Conservation (phyloP, 108 stramenopile species). For the Fistulifera solaris region DNA sequence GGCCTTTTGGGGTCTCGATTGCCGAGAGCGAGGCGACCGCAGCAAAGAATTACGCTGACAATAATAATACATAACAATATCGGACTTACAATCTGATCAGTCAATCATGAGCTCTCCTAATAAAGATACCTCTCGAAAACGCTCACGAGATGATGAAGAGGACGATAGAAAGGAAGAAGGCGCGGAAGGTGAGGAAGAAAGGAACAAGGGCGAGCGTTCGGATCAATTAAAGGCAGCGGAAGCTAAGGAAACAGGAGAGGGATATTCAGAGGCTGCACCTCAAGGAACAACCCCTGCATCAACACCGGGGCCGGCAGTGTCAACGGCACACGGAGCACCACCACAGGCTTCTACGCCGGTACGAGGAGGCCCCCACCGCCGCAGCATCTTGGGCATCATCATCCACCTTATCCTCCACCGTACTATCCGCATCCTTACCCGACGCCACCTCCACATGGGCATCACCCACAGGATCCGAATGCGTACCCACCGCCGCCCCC, state of each 20-base stretch:
- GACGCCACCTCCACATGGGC: slow-evolving; percentile 12
- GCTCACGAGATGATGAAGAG: slow-evolving; percentile 2
- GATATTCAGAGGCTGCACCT: neutral
- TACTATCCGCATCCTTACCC: slow-evolving; percentile 9
- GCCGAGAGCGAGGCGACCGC: too few species aligned
- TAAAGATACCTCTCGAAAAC: neutral
- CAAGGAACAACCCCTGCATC: neutral
- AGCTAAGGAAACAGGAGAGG: neutral
- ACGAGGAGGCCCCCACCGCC: slow-evolving; percentile 7
- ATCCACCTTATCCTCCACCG: slow-evolving; percentile 5
- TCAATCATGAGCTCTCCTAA: too few species aligned
- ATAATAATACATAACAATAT: too few species aligned
- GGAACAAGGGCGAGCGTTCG: neutral
- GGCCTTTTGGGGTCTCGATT: too few species aligned
- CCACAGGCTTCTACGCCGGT: neutral
- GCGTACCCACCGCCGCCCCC: slow-evolving; percentile 22
- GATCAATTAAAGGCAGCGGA: neutral
- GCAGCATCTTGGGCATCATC: slow-evolving; percentile 8
- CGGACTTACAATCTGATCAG: too few species aligned
- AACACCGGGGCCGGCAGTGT: neutral
- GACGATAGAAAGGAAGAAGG: slow-evolving; percentile 2
- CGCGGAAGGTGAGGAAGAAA: slow-evolving; percentile 2
- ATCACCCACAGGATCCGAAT: slow-evolving; percentile 10
- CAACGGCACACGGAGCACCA: too few species aligned
- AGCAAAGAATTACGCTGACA: too few species aligned